Evolutionary conservation across 345 rosid species (phyloP), one percentile per base, ranked within the genome.

Genomic region (Sonneratia caseolaris): DNA sequence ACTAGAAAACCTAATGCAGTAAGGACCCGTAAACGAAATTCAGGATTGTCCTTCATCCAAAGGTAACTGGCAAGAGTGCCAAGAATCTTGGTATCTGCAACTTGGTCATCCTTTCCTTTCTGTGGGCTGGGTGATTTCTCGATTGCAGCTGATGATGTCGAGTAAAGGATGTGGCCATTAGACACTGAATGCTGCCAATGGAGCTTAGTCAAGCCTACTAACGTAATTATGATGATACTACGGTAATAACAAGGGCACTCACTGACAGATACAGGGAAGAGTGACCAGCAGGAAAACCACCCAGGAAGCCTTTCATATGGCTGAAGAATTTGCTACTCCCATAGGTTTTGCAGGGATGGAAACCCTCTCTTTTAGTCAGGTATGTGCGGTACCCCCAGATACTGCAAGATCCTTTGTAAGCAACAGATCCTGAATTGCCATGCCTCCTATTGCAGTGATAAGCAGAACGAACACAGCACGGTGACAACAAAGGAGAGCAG

Each of bases 31-130:
- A 85, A 74, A 2, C 98, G 97, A 74, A 92, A 92, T 64, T 95
- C 99, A 3, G 78, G 72, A 68, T 92, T 95, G 67, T 88, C 98
- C 78, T 81, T 88, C 92, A 90, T 88, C 99, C 99, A 92, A 78
- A 92, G 75, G 71, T 88, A 92, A 64, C 90, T 79, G 0, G 90
- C 91, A 45, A 95, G 94, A 32, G 90, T 87, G 51, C 85, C 86
- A 47, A 95, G 84, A 62, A 95, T 95, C 77, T 90, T 88, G 88
- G 81, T 73, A 76, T 90, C 93, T 18, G 94, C 82, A 51, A 82
- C 77, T 40, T 74, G 81, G 59, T 53, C 73, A 43, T 51, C 67
- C 40, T 70, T 75, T 56, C 24, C 37, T 40, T 68, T 68, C 70
- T 40, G 71, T 22, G 56, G 42, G 42, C 35, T 51, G 40, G 69